Base-by-base conservation (phyloP, 116 monocot species). In the Phalaenopsis hybrid region DNA sequence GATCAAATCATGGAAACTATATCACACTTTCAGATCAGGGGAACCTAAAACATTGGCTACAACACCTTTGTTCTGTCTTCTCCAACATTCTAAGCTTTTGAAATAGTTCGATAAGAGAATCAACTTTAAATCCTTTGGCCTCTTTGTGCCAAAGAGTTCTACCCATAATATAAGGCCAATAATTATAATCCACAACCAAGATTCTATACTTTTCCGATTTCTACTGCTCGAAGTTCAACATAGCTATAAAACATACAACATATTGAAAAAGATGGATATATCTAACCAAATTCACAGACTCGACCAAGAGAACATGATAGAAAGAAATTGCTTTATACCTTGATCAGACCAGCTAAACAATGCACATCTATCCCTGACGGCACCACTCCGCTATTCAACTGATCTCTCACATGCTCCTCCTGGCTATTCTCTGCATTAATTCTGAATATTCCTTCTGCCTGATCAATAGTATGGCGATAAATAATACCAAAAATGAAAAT, bases 391-490 rank as follows among this genome's bases (percentile, higher is more conserved):
- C 72, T 46, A 44, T 87, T 90, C 44, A 90, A 85, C 65, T 87
- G 85, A 57, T 85, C 85, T 25, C 87, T 82, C 13, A 87, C 90
- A 69, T 58, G 34, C 75, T 85, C 85, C 74, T 87, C 87, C 57
- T 87, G 90, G 79, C 81, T 81, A 78, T 83, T 85, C 45, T 85
- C 87, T 25, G 83, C 83, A 77, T 83, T 83, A 51, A 89, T 86
- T 61, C 89, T 81, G 82, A 89, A 89, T 58, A 89, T 84, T 11
- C 89, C 89, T 82, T 89, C 89, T 57, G 81, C 81, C 83, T 83
- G 79, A 58, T 58, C 20, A 58, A 81, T 75, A 74, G 5, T 63
- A 78, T 31, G 69, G 68, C 9, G 6, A 82, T 57, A 28, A 77
- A 81, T 34, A 74, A 23, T 43, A 31, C 52, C 5, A 45, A 16